Conservation (phyloP, 352 stramenopile species). For the Blastocystis sp. region DNA sequence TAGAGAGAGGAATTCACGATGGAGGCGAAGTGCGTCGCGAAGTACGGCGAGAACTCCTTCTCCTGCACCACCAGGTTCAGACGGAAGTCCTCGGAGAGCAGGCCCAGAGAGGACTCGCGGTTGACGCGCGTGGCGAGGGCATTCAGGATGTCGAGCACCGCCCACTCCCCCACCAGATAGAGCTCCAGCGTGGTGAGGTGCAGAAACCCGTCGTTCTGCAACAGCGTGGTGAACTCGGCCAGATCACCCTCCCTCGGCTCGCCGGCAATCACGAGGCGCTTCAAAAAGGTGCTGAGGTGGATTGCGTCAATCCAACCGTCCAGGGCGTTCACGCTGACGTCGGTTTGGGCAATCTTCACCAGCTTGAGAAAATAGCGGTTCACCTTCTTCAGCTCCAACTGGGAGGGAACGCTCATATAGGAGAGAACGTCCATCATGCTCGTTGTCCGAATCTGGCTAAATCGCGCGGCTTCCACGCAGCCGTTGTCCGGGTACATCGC, state of each 20-base stretch:
- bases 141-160: slow-evolving; percentile 1
- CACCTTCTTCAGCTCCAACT: slow-evolving; percentile 12
- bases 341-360: slow-evolving; percentile 25
- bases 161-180: slow-evolving; percentile 2
- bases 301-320: slow-evolving; percentile 18
- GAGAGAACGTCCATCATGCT: slow-evolving; percentile 8
- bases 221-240: neutral
- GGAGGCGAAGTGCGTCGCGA: neutral
- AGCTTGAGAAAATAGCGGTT: slow-evolving; percentile 39
- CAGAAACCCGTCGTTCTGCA: slow-evolving; percentile 24
- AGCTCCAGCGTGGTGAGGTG: neutral
- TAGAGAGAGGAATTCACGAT: neutral
- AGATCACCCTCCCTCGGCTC: slow-evolving; percentile 15
- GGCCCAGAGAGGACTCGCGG: neutral
- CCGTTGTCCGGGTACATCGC: slow-evolving; percentile 6
- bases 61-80: slow-evolving; percentile 11
- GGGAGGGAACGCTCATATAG: neutral
- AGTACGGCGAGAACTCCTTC: slow-evolving; percentile 30
- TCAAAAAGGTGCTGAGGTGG: slow-evolving; percentile 26
- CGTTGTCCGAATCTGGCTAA: slow-evolving; percentile 12
- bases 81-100: neutral
- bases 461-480: too few relatives aligned
- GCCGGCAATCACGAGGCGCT: neutral
- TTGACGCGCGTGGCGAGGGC: neutral
- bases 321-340: neutral